Conservation (phyloP, 2,329 filamentous ascomycete species). For the Fusarium falciforme region DNA sequence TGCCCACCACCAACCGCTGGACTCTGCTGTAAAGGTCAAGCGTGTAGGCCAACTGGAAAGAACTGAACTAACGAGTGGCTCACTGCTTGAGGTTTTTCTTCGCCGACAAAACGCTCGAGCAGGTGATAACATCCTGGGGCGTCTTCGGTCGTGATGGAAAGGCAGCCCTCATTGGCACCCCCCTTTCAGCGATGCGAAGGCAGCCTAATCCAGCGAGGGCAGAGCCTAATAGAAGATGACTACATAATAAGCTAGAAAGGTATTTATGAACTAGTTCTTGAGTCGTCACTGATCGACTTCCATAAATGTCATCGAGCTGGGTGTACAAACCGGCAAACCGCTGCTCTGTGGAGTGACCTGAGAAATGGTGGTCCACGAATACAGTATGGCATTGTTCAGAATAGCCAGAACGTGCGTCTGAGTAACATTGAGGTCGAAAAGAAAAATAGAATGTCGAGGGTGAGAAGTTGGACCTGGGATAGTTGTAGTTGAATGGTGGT, state of each 20-base stretch:
- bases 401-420: not conserved
- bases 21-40: conserved; percentile 27
- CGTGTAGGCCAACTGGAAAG: not conserved
- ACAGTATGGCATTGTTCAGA: not conserved
- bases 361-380: not conserved
- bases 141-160: not conserved
- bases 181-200: not conserved
- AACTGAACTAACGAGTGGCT: not conserved
- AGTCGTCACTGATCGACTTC: not conserved
- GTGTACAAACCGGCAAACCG: not conserved
- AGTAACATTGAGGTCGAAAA: not conserved
- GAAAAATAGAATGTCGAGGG: too few species aligned
- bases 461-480: not conserved
- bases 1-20: conserved; percentile 22
- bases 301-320: not conserved
- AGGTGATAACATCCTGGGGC: not conserved
- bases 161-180: not conserved
- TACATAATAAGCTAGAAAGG: not conserved
- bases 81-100: not conserved
- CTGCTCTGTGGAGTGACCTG: not conserved
- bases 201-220: not conserved
- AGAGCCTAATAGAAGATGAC: too few species aligned
- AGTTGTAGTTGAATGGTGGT: not conserved
- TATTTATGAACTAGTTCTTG: not conserved
- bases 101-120: not conserved